Base-by-base conservation (phyloP, 257 asterid species). In the Solanum bulbocastanum region DNA sequence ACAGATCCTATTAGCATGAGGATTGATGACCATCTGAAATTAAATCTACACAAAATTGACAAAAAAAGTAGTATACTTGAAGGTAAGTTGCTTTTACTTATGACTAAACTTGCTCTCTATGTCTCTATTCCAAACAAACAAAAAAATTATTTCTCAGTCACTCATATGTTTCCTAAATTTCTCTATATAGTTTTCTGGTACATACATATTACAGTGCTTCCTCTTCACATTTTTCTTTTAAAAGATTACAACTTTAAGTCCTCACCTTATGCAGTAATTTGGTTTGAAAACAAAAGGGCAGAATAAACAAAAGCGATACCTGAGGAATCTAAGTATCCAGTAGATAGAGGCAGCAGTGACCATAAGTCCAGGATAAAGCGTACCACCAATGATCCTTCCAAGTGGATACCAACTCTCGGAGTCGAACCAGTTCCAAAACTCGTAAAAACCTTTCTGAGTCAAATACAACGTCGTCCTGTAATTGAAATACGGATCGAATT, bases 371-470 rank as follows among this genome's bases (percentile, higher is more conserved):
- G 99, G 99, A 83, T 96, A 97, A 87, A 97, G 96, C 1, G 99
- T 97, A 76, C 99, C 99, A 11, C 99, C 98, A 40, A 97, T 88
- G 88, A 97, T 96, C 89, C 99, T 92, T 3, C 99, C 99, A 3
- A 97, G 94, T 3, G 99, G 99, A 89, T 97, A 97, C 99, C 99
- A 97, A 91, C 98, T 96, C 94, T 97, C 99, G 6, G 94, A 95
- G 88, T 97, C 99, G 72, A 97, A 97, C 99, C 99, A 97, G 92
- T 97, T 97, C 99, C 99, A 97, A 87, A 97, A 97, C 89, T 96
- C 99, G 56, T 97, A 94, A 87, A 95, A 96, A 4, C 98, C 99
- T 36, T 96, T 94, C 87, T 89, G 89, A 42, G 98, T 96, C 94
- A 97, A 56, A 85, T 68, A 97, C 88, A 95, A 96, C 14, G 99